Evolutionary conservation across 768 basidiomycete species (phyloP), one percentile per base, ranked within the genome.

Genomic region (Pleurotus platypus): DNA sequence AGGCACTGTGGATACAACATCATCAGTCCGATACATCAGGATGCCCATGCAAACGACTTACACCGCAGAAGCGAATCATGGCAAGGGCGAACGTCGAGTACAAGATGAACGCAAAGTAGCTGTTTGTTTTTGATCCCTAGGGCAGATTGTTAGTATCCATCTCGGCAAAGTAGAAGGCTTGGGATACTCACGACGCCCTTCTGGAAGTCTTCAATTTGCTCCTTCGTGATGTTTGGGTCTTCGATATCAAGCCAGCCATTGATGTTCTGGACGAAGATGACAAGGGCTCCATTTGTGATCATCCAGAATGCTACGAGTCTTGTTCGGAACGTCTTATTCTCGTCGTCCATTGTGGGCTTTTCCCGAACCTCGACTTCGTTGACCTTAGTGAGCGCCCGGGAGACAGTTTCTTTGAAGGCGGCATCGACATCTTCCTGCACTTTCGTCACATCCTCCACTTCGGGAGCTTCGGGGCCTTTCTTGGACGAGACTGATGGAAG

Each of bases 261-360:
- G 46, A 63, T 57, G 20, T 61, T 53, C 13, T 58, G 18, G n/a
- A 64, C 50, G 13, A 39, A 45, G 13, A 60, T 57, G 4, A 49
- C 62, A 13, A 62, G 57, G 8, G 59, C 61, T n/a, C 42, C 43
- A 70, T 61, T 62, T 8, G 61, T 59, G 40, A 87, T 72, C 83
- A 93, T 89, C 92, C 92, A 93, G 55, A 80, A 75, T 11, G 87
- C 83, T 43, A 94, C 91, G 20, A 94, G 78, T 49, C 92, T 87
- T 2, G 93, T 94, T 57, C 92, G 85, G 88, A 95, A 95, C 11
- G 93, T 94, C 74, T 86, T 89, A 76, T 94, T 94, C 71, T 87
- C 78, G 66, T 95, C 92, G 67, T 95, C 92, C 80, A 88, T 78
- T 1, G 84, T 93, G 3, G 92, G 92, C 67, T 88, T 89, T 70